Percentiles rank a stretch among this genome's conserved stretches.
phyloP scores from a whole-genome alignment of 2,329 filamentous ascomycete species.

The Ceratocystis huliohia region DNA sequence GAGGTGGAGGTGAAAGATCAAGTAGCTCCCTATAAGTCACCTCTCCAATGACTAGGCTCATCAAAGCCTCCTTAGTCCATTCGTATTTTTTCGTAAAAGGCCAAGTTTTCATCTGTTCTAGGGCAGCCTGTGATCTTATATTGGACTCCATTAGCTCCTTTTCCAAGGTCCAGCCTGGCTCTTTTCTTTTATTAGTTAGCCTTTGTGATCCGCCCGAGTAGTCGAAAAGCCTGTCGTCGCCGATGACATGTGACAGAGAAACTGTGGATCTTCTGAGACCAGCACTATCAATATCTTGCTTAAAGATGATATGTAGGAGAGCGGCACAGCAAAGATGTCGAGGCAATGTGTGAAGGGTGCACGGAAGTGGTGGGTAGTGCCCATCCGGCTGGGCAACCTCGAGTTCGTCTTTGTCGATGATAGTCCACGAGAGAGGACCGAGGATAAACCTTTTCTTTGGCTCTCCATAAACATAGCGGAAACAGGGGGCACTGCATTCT shows the following conservation, averaged over 20 bases:
- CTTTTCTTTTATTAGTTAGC: too few relatives aligned
- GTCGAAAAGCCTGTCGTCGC: too few relatives aligned
- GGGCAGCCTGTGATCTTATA: too few relatives aligned
- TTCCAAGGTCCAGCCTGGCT: too few relatives aligned
- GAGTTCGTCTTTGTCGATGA: background rate
- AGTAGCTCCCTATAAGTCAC: too few relatives aligned
- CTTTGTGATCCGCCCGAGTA: too few relatives aligned
- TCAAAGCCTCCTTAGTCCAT: too few relatives aligned
- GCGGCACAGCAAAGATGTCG: background rate
- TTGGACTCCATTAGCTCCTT: too few relatives aligned
- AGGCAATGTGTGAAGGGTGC: background rate
- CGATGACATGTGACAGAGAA: background rate
- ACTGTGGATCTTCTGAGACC: background rate
- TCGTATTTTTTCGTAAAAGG: too few relatives aligned
- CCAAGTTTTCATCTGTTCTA: too few relatives aligned
- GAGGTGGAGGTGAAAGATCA: too few relatives aligned
- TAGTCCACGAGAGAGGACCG: background rate
- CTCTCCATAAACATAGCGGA: background rate
- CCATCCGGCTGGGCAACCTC: background rate
- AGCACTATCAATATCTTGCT: background rate
- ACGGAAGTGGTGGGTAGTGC: background rate
- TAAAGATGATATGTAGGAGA: background rate
- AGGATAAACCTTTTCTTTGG: background rate
- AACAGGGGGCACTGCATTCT: background rate
- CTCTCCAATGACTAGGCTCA: too few relatives aligned